Conservation (phyloP, 2,329 filamentous ascomycete genomes). For the Penicillium sp. region DNA sequence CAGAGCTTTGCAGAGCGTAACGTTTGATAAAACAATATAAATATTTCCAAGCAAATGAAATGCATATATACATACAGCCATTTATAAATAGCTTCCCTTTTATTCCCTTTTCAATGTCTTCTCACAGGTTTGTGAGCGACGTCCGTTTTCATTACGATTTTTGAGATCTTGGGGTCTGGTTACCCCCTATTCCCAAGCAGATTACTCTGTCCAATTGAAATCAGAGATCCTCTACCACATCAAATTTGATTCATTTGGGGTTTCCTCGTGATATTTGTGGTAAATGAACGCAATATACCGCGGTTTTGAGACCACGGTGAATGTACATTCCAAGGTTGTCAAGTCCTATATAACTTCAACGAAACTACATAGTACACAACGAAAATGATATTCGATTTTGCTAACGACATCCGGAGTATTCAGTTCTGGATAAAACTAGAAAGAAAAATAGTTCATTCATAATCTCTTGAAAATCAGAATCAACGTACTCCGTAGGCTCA, state of each 20-base stretch:
- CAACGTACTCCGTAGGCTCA: no score
- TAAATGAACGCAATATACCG: background rate
- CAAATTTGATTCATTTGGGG: no score
- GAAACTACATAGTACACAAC: no score
- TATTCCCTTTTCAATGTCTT: background rate
- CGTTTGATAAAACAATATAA: constrained; percentile 28
- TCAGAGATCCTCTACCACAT: background rate
- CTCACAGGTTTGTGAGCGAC: background rate
- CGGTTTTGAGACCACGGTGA: background rate
- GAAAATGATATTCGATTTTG: background rate
- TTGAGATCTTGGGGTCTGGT: background rate
- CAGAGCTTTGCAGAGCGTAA: constrained; percentile 70
- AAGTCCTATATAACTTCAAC: no score
- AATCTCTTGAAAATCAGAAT: no score
- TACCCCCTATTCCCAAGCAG: background rate
- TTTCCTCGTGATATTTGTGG: no score
- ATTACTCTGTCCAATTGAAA: background rate
- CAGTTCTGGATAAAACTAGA: background rate
- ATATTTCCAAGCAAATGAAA: background rate
- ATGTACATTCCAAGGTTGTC: background rate
- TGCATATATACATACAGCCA: background rate
- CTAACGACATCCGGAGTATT: no score
- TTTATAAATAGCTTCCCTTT: background rate
- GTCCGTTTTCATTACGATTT: background rate
- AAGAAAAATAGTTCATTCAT: background rate